phyloP scores from a whole-genome alignment of 2,329 filamentous ascomycete species.

The Penicillium sclerotigenum region DNA sequence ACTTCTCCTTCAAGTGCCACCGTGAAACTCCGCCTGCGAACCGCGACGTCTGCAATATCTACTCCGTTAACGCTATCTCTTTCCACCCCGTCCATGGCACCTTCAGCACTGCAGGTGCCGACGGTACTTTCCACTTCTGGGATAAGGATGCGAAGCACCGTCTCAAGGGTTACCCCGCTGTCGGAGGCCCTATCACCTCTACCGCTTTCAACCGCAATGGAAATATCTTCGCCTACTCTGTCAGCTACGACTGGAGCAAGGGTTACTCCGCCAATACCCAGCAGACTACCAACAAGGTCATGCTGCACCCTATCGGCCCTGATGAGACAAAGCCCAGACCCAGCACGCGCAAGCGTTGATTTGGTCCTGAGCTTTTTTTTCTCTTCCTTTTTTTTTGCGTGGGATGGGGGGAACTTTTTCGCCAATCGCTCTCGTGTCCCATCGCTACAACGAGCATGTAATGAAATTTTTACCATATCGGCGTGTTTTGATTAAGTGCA shows the following conservation, averaged over 20 bases:
- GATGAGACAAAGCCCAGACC: conserved; percentile 61
- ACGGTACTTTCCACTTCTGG: conserved; percentile 79
- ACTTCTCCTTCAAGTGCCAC: conserved; percentile 99
- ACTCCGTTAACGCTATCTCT: conserved; percentile 93
- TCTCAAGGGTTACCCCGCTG: conserved; percentile 80
- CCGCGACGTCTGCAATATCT: conserved; percentile 78
- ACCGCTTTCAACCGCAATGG: conserved; percentile 90
- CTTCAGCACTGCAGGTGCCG: conserved; percentile 93
- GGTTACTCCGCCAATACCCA: conserved; percentile 82
- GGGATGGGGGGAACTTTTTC: neutral
- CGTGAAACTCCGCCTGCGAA: conserved; percentile 66
- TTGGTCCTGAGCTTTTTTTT: neutral
- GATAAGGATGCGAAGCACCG: conserved; percentile 89
- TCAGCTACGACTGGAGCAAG: conserved; percentile 98
- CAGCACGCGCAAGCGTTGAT: conserved; percentile 44
- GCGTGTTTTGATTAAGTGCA: conserved; percentile 23
- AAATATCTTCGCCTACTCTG: conserved; percentile 79
- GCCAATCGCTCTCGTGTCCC: conserved; percentile 9
- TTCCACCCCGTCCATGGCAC: conserved; percentile 97
- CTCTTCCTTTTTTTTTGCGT: neutral
- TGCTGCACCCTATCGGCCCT: conserved; percentile 72
- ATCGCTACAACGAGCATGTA: conserved; percentile 28
- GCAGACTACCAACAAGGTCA: conserved; percentile 69
- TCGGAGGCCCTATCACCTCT: conserved; percentile 81
- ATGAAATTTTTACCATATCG: conserved; percentile 24